phyloP scores from a whole-genome alignment of 768 basidiomycete species.

The Tylopilus subfusipes region DNA sequence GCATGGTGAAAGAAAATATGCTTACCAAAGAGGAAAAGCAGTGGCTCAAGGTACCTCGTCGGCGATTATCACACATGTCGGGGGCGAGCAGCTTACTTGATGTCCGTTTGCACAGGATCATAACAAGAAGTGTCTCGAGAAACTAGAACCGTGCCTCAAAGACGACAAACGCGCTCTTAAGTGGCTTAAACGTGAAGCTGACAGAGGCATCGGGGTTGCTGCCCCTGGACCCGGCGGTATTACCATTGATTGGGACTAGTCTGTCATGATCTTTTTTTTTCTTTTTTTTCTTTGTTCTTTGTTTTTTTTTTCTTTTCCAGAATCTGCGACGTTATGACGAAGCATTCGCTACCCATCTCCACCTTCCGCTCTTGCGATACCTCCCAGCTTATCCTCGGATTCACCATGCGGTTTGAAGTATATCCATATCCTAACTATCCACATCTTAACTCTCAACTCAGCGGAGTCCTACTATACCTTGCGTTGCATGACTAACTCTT shows the following conservation, averaged over 20 bases:
- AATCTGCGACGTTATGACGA: background rate
- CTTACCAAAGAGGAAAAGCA: conserved; percentile 80
- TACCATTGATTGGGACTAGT: conserved; percentile 74
- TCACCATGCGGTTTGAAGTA: conserved; percentile 1
- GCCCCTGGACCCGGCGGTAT: conserved; percentile 62
- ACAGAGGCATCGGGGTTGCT: conserved; percentile 72
- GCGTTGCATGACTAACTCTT: conserved; percentile 23
- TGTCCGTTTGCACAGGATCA: conserved; percentile 55
- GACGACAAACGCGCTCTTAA: conserved; percentile 78
- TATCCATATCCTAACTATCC: conserved; percentile 8
- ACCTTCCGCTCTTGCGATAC: conserved; percentile 22
- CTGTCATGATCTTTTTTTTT: background rate
- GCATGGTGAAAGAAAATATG: conserved; percentile 82
- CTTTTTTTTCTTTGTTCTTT: background rate
- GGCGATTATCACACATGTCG: conserved; percentile 1
- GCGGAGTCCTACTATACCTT: conserved; percentile 24
- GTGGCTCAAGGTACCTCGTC: conserved; percentile 69
- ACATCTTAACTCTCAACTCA: conserved; percentile 2
- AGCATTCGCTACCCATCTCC: background rate
- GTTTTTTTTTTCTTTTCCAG: conserved; percentile 1
- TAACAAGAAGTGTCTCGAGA: conserved; percentile 67
- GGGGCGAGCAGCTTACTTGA: conserved; percentile 1
- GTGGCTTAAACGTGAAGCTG: conserved; percentile 76
- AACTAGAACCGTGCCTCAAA: conserved; percentile 60
- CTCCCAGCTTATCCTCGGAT: conserved; percentile 4